Evolutionary conservation across 305 asterid species (phyloP), one percentile per base, ranked within the genome.

Genomic region (Fraxinus dipetala): DNA sequence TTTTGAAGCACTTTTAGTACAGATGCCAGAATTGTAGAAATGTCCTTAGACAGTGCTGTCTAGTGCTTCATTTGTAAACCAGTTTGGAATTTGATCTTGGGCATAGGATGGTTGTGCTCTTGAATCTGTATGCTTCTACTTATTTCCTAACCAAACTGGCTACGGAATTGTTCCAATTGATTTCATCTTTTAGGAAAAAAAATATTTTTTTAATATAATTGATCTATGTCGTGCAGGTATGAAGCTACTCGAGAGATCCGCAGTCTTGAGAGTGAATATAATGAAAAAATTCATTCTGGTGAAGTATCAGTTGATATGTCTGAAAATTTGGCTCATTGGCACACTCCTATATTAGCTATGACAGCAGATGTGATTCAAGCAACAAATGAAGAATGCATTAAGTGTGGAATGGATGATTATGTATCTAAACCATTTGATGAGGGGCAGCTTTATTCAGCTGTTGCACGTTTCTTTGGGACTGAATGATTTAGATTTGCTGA

Each of bases 331-430:
- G 75, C 85, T 31, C 80, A 61, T 73, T 92, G 95, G 94, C 97
- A 86, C 84, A 90, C 92, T 20, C 98, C 97, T 10, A 89, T 94
- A 85, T 80, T 94, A 86, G 98, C 98, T 30, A 94, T 94, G 95
- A 94, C 96, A 11, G 98, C 97, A 5, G 95, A 92, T 83, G 95
- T 92, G 9, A 91, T 83, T 78, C 91, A 87, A 85, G 92, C 93
- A 13, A 90, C 96, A 32, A 86, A 90, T 78, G 96, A 92, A 81
- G 85, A 82, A 74, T 94, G 97, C 83, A 28, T 88, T 72, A 86
- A 88, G 81, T 88, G 89, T 65, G 96, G 96, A 80, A 94, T 94
- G 98, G 98, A 92, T 87, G 95, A 87, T 77, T 94, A 90, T 76
- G 91, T 91, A 16, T 85, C 95, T 1, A 94, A 92, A 83, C 97